Percentiles rank a stretch among this genome's conserved stretches.
Evolutionary conservation across 306 rosid genomes (phyloP).

Genomic region (Calophaca sinica): DNA sequence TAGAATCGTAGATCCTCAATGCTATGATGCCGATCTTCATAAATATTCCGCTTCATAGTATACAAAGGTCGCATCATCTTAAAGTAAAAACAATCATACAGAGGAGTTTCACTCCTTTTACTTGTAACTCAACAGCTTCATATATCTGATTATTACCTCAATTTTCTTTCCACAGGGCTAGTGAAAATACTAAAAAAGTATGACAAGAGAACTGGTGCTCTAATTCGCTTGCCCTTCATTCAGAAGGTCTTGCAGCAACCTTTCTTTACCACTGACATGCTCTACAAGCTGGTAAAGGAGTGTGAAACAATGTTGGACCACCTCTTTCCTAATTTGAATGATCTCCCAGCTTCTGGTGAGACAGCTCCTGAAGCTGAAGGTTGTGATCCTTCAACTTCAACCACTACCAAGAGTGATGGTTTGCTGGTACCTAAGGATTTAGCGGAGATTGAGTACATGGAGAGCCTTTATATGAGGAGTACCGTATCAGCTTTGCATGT

Average conservation of each 20-base stretch:
- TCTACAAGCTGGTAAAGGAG: constrained; percentile 94
- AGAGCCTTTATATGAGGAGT: constrained; percentile 86
- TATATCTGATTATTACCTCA: constrained; percentile 15
- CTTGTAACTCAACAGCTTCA: constrained; percentile 9
- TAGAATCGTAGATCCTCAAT: constrained; percentile 3
- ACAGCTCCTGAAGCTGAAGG: constrained; percentile 58
- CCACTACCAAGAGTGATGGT: constrained; percentile 54
- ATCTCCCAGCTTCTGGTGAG: constrained; percentile 54
- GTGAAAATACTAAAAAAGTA: constrained; percentile 95
- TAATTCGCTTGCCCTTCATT: constrained; percentile 94
- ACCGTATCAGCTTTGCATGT: constrained; percentile 80
- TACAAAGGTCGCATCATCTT: constrained; percentile 24
- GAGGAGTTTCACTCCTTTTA: constrained; percentile 1
- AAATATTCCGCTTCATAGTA: constrained; percentile 34
- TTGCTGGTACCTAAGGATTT: constrained; percentile 67
- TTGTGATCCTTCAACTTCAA: constrained; percentile 67
- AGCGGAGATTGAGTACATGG: constrained; percentile 82
- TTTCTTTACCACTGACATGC: constrained; percentile 92
- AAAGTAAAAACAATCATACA: constrained; percentile 22
- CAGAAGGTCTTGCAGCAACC: constrained; percentile 95
- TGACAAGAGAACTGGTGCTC: constrained; percentile 98
- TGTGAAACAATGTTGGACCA: constrained; percentile 88
- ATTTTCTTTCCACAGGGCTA: constrained; percentile 65
- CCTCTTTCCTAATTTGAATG: constrained; percentile 62
- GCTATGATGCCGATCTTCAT: constrained; percentile 33